Conservation (phyloP, 164 flowering plant genomes). For the Vitis labrusca region DNA sequence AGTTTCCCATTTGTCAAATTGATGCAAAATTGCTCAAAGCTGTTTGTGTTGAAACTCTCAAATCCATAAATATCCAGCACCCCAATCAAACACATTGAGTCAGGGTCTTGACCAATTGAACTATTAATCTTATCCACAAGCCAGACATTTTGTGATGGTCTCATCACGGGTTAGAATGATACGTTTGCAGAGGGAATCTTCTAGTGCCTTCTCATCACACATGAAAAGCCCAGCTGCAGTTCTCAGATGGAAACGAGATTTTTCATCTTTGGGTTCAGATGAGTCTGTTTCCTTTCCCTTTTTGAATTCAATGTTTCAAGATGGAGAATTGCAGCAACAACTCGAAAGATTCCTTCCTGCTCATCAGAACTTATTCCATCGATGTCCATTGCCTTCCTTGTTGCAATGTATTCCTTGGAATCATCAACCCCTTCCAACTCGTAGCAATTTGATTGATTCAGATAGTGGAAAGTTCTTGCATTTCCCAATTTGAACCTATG, state of each 20-base stretch:
- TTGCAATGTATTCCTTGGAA: too few relatives aligned
- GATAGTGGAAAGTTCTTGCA: too few relatives aligned
- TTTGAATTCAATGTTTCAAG: too few relatives aligned
- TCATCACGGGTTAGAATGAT: conserved; percentile 80
- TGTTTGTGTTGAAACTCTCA: conserved; percentile 99
- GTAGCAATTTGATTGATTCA: too few relatives aligned
- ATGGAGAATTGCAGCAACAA: too few relatives aligned
- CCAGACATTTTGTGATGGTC: conserved; percentile 64
- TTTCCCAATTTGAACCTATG: too few relatives aligned
- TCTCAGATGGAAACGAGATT: conserved; percentile 60
- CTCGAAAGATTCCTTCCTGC: too few relatives aligned
- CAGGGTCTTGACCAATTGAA: conserved; percentile 95
- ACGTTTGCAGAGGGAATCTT: conserved; percentile 78
- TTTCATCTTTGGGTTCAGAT: conserved; percentile 70
- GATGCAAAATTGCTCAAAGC: conserved; percentile 99
- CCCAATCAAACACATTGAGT: conserved; percentile 81
- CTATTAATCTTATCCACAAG: conserved; percentile 70
- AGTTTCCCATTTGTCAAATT: conserved; percentile 99
- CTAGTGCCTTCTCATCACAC: conserved; percentile 71
- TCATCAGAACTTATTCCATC: too few relatives aligned
- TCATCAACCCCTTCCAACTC: too few relatives aligned
- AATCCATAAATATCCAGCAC: conserved; percentile 99
- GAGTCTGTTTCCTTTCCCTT: conserved; percentile 50
- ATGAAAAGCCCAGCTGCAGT: conserved; percentile 71
- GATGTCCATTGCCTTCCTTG: too few relatives aligned